Percentiles rank a stretch among this genome's conserved stretches.
Conservation (phyloP, 129 eudicot species). For the Smallanthus sonchifolius region DNA sequence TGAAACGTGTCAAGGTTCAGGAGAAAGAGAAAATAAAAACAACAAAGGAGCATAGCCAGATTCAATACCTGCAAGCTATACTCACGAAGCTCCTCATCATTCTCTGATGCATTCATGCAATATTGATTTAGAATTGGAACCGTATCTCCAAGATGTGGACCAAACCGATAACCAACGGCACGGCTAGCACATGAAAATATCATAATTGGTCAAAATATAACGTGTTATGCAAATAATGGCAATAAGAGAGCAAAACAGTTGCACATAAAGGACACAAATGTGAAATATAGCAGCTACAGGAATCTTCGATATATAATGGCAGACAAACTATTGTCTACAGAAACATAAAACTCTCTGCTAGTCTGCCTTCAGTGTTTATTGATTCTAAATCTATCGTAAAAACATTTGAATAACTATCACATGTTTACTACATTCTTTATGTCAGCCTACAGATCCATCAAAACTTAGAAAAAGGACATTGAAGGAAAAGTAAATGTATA, state of each 20-base stretch:
- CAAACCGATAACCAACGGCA: conserved; percentile 97
- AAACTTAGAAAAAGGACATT: too few species aligned
- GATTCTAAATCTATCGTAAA: too few species aligned
- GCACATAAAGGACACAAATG: neutral
- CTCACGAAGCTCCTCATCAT: conserved; percentile 99
- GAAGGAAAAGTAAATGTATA: too few species aligned
- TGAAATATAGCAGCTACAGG: too few species aligned
- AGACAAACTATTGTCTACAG: too few species aligned
- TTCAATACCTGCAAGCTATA: conserved; percentile 87
- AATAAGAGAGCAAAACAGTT: neutral
- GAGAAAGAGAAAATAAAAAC: neutral
- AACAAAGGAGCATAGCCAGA: conserved; percentile 4
- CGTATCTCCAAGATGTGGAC: conserved; percentile 94
- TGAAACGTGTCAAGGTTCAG: neutral
- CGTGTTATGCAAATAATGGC: neutral
- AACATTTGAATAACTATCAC: too few species aligned
- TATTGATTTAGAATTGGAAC: conserved; percentile 80
- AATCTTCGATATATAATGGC: too few species aligned
- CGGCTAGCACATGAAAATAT: conserved; percentile 48
- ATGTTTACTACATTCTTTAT: too few species aligned
- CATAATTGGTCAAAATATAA: conserved; percentile 1
- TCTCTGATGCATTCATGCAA: conserved; percentile 92
- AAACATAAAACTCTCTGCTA: too few species aligned
- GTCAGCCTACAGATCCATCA: too few species aligned
- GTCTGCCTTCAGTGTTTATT: too few species aligned